These are phyloP conservation scores for Neonectria sp. DNA, from an alignment of 2,329 filamentous ascomycete species.

Conservation along the genomic window DNA sequence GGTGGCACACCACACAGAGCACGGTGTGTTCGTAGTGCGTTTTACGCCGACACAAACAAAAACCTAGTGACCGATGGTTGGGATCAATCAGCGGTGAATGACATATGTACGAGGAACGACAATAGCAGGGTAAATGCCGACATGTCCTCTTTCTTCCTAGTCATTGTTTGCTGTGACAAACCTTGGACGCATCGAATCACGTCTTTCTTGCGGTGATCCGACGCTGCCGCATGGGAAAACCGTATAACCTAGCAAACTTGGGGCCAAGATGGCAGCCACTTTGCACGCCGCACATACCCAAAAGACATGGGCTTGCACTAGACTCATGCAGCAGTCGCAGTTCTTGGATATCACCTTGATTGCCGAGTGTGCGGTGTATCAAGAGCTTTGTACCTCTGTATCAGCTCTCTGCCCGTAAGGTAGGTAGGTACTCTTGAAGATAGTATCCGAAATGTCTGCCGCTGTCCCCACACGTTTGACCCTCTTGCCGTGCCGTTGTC, in stretches of 20 bases:
- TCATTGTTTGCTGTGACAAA: conserved; percentile 35
- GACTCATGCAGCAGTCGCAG: conserved; percentile 16
- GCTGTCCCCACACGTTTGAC: conserved; percentile 12
- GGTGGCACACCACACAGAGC: conserved; percentile 9
- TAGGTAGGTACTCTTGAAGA: not conserved
- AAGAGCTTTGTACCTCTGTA: conserved; percentile 1
- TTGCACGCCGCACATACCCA: conserved; percentile 3
- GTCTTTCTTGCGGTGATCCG: conserved; percentile 36
- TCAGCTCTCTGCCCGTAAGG: not conserved
- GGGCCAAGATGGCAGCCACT: conserved; percentile 3
- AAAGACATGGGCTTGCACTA: conserved; percentile 26
- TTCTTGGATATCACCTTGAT: conserved; percentile 12
- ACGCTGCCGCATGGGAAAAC: conserved; percentile 27
- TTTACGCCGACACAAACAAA: conserved; percentile 28
- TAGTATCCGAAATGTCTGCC: conserved; percentile 9
- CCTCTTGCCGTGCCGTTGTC: conserved; percentile 24
- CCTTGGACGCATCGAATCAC: conserved; percentile 35
- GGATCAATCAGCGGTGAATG: conserved; percentile 36
- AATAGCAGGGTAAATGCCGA: conserved; percentile 24
- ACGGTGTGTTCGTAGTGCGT: conserved; percentile 13
- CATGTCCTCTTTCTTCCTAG: conserved; percentile 29
- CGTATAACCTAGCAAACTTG: conserved; percentile 20
- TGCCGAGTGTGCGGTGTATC: conserved; percentile 6
- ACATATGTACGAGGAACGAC: conserved; percentile 7
- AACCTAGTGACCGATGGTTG: conserved; percentile 24